Base-by-base conservation (phyloP, 768 basidiomycete species). In the Tephrocybe sp. region DNA sequence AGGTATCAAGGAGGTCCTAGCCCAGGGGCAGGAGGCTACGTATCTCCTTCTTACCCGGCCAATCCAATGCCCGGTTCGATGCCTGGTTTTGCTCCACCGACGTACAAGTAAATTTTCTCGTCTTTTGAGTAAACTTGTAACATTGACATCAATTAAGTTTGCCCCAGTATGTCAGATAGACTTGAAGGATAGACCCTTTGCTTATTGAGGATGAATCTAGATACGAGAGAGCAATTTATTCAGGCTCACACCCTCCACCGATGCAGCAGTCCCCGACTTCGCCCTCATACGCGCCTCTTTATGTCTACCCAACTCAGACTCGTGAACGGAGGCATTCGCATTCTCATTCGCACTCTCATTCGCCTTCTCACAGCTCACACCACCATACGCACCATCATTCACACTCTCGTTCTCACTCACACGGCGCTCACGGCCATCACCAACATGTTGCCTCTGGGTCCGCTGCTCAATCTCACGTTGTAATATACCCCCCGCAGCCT, bases 351-450 rank as follows among this genome's bases (percentile, higher is more conserved):
- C 54, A 59, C 31, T 49, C 54, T 8, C 54, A 56, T 16, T 41
- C 53, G 41, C 54, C 48, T 43, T 43, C 48, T 51, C 57, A 48
- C 33, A 41, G 53, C 33, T 52, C 45, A 7, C 54, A 55, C 41
- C 56, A 41, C 16, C 39, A 52, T 30, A 48, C 40, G 16, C 42
- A 26, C 44, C 44, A 26, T 44, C 49, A 48, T 46, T 50, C 52
- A 19, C 49, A 54, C 22, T 43, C 43, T 34, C 44, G 53, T 52
- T 43, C 54, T 31, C 55, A 54, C 14, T 47, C 53, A 2, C 49
- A 53, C 19, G 20, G 66, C 65, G 22, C 78, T 62, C 60, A 32
- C 1, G 22, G 41, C 19, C 42, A 31, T 16, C 45, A 45, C 6
- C 54, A 50, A 32, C 43, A 36, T 1, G 19, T 5, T 14, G 34